phyloP scores from a whole-genome alignment of 345 rosid genomes.

The Brassica incana region DNA sequence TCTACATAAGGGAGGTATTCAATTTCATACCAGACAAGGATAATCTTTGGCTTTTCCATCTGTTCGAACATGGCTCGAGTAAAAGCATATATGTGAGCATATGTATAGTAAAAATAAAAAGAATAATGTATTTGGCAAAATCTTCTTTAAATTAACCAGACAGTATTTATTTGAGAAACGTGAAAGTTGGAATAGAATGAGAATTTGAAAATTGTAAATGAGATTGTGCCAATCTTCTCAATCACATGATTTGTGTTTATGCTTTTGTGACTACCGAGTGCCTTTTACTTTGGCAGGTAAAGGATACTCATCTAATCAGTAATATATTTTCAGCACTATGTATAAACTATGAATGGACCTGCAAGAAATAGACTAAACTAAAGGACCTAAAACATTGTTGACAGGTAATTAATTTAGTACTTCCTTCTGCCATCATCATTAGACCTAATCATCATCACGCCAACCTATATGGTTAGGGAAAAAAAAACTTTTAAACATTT shows the following conservation, averaged over 20 bases:
- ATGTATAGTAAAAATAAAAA: not conserved
- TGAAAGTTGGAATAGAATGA: slow-evolving; percentile 19
- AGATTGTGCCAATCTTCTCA: slow-evolving; percentile 37
- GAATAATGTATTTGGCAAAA: not conserved
- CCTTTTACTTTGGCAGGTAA: slow-evolving; percentile 31
- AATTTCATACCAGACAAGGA: slow-evolving; percentile 40
- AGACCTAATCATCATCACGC: slow-evolving; percentile 35
- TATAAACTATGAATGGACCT: slow-evolving; percentile 18
- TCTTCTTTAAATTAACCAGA: not conserved
- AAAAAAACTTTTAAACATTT: slow-evolving; percentile 8
- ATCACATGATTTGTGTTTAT: slow-evolving; percentile 38
- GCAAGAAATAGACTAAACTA: slow-evolving; percentile 6
- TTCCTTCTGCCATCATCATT: slow-evolving; percentile 33
- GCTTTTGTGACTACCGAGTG: slow-evolving; percentile 37
- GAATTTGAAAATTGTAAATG: slow-evolving; percentile 17
- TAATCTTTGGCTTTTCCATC: slow-evolving; percentile 36
- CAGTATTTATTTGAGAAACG: slow-evolving; percentile 8
- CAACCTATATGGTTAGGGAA: slow-evolving; percentile 20
- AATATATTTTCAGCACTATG: not conserved
- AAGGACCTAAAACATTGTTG: slow-evolving; percentile 23
- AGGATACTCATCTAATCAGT: slow-evolving; percentile 4
- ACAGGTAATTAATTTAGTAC: slow-evolving; percentile 15
- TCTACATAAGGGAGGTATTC: slow-evolving; percentile 38
- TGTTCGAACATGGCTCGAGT: slow-evolving; percentile 35
- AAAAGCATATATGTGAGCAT: slow-evolving; percentile 10